A percentile compares a stretch with the other conserved stretches of the same genome.
phyloP scores from a whole-genome alignment of 1,284 basidiomycete species.

The Apiotrichum gamsii region DNA sequence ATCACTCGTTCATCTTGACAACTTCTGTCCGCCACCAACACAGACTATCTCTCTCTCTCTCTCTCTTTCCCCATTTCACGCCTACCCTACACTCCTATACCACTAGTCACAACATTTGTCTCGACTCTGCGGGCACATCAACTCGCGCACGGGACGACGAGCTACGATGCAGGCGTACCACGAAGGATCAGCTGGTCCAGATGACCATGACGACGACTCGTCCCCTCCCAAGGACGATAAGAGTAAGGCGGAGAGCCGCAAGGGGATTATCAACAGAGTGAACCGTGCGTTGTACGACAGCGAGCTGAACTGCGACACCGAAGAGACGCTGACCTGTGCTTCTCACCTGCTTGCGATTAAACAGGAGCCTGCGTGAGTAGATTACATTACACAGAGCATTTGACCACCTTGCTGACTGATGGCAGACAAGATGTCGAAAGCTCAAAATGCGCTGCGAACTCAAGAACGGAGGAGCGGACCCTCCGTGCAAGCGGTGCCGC shows the following conservation, averaged over 20 bases:
- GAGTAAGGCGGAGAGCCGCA: conserved; percentile 13
- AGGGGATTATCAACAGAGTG: conserved; percentile 42
- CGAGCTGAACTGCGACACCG: background rate
- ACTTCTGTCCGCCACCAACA: too few species aligned
- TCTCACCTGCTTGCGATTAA: background rate
- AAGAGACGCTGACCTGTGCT: too few species aligned
- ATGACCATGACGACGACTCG: conserved; percentile 1
- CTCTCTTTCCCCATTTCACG: too few species aligned
- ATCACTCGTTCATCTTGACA: too few species aligned
- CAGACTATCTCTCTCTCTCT: too few species aligned
- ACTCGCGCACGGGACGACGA: too few species aligned
- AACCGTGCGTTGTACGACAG: conserved; percentile 35
- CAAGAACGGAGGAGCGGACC: conserved; percentile 79
- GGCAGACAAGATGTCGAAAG: conserved; percentile 44
- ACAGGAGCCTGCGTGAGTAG: conserved; percentile 40
- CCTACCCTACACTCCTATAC: too few species aligned
- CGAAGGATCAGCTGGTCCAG: too few species aligned
- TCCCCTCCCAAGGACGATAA: conserved; percentile 15
- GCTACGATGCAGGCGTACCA: too few species aligned
- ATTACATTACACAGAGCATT: background rate
- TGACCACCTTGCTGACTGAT: background rate
- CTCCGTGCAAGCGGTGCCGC: conserved; percentile 83
- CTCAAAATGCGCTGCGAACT: conserved; percentile 59
- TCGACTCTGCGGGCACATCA: too few species aligned
- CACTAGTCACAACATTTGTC: too few species aligned